Evolutionary conservation across 2,329 filamentous ascomycete species (phyloP).

Genomic region (Calonectria hawksworthii): DNA sequence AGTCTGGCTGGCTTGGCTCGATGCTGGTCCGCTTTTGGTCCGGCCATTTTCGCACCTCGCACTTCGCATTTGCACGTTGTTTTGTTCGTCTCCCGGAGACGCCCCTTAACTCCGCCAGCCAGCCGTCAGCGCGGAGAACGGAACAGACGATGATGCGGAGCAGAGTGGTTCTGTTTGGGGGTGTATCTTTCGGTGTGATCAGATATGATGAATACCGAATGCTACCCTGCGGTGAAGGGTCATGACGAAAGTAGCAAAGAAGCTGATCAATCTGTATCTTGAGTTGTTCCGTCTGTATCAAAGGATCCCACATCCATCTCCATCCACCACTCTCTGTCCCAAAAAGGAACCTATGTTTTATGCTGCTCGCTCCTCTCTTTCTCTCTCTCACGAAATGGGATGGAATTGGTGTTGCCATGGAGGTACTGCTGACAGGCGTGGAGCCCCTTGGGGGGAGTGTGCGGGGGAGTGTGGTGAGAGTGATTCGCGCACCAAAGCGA

Average conservation of each 20-base stretch:
- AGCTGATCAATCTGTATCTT: not conserved
- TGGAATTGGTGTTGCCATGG: not conserved
- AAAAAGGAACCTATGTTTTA: too few species aligned
- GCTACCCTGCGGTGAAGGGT: too few species aligned
- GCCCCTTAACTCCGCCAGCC: conserved; percentile 7
- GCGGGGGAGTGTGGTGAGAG: not conserved
- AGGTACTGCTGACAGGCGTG: not conserved
- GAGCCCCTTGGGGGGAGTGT: not conserved
- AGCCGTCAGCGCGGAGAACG: too few species aligned
- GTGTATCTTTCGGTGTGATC: too few species aligned
- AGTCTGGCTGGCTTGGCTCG: not conserved
- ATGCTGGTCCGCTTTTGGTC: conserved; percentile 8
- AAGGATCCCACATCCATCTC: too few species aligned
- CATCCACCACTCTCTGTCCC: too few species aligned
- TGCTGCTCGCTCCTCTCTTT: not conserved
- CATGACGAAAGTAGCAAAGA: too few species aligned
- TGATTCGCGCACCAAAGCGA: not conserved
- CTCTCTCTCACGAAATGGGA: not conserved
- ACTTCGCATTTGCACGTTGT: conserved; percentile 16
- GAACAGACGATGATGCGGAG: not conserved
- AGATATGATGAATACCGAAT: too few species aligned
- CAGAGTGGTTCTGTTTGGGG: too few species aligned
- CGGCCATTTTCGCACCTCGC: conserved; percentile 14
- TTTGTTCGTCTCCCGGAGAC: not conserved
- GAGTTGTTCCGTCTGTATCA: not conserved